phyloP scores from a whole-genome alignment of 179 eudicot species.

The Corrigiola litoralis region DNA sequence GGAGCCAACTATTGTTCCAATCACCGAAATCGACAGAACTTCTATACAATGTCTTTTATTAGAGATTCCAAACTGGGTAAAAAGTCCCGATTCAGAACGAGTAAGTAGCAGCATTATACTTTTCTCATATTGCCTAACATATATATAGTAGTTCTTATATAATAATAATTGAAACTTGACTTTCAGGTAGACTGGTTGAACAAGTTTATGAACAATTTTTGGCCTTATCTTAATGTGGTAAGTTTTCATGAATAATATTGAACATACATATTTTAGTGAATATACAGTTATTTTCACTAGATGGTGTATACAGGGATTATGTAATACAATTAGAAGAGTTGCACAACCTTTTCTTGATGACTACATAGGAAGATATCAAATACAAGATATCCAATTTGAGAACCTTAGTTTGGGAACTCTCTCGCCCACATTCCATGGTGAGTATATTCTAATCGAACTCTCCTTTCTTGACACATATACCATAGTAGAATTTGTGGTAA shows the following conservation, averaged over 20 bases:
- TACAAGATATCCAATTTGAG: slow-evolving; percentile 66
- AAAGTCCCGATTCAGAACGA: slow-evolving; percentile 89
- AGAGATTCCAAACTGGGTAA: slow-evolving; percentile 87
- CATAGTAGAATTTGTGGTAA: too few species aligned
- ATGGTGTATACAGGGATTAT: slow-evolving; percentile 50
- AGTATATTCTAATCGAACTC: slow-evolving; percentile 17
- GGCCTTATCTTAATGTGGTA: slow-evolving; percentile 96
- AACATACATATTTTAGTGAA: background rate
- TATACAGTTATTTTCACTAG: background rate
- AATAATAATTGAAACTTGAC: too few species aligned
- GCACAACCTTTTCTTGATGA: slow-evolving; percentile 60
- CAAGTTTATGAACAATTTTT: slow-evolving; percentile 53
- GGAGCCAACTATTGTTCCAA: too few species aligned
- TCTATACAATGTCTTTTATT: too few species aligned
- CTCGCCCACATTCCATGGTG: slow-evolving; percentile 82
- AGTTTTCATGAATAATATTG: too few species aligned
- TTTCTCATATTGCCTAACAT: too few species aligned
- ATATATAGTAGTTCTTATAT: too few species aligned
- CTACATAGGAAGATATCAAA: slow-evolving; percentile 64
- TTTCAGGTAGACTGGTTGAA: slow-evolving; percentile 94
- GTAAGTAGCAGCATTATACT: too few species aligned
- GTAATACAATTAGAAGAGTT: slow-evolving; percentile 46
- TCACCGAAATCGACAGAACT: too few species aligned
- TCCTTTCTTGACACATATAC: too few species aligned
- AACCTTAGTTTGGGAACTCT: slow-evolving; percentile 73